Evolutionary conservation across 768 basidiomycete species (phyloP).

Genomic region (Leccinum pellstonianum): DNA sequence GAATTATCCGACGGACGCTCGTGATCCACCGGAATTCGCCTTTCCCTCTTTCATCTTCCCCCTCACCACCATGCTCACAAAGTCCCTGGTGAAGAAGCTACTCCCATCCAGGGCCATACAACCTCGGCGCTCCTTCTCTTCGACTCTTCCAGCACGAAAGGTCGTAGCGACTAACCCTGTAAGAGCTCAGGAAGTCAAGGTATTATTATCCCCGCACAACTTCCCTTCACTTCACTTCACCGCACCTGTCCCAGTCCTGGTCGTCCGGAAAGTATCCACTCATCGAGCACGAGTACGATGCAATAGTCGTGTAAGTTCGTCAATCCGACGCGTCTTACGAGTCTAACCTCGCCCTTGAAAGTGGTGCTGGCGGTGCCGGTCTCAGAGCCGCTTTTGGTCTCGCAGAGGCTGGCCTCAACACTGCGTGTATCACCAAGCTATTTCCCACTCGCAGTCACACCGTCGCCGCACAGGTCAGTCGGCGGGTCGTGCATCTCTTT

Average conservation of each 20-base stretch:
- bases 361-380: slow-evolving; percentile 97
- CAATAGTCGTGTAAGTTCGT: slow-evolving; percentile 91
- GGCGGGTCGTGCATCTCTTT: neutral
- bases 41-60: slow-evolving; percentile 5
- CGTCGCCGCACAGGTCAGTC: slow-evolving; percentile 88
- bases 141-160: slow-evolving; percentile 56
- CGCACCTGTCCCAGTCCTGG: slow-evolving; percentile 51
- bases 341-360: slow-evolving; percentile 34
- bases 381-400: slow-evolving; percentile 97
- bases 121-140: slow-evolving; percentile 61
- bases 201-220: slow-evolving; percentile 31
- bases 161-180: slow-evolving; percentile 71
- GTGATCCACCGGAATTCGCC: slow-evolving; percentile 17
- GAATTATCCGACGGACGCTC: slow-evolving; percentile 7
- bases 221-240: slow-evolving; percentile 3
- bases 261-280: slow-evolving; percentile 89
- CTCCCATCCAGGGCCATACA: slow-evolving; percentile 40
- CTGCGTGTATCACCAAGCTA: slow-evolving; percentile 98
- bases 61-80: slow-evolving; percentile 58
- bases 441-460: slow-evolving; percentile 99
- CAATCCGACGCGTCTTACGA: neutral
- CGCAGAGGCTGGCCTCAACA: slow-evolving; percentile 97
- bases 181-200: slow-evolving; percentile 82
- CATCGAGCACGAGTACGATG: slow-evolving; percentile 99
- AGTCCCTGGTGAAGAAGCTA: slow-evolving; percentile 45